phyloP scores from a whole-genome alignment of 2,329 filamentous ascomycete genomes.

The Phialocephala subalpina region DNA sequence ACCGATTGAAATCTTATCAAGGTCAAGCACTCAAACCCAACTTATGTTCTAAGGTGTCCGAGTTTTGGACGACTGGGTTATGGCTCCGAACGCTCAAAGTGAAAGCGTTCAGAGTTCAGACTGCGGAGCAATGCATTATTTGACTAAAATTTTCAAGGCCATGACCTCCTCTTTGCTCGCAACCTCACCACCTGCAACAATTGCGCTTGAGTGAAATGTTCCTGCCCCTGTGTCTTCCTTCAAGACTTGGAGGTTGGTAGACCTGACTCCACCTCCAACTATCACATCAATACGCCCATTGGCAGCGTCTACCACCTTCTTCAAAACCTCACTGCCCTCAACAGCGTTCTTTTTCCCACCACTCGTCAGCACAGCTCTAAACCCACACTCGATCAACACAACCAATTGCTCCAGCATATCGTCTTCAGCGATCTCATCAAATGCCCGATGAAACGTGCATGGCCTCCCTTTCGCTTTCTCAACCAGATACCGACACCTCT shows the following conservation, averaged over 20 bases:
- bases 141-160: slow-evolving; percentile 19
- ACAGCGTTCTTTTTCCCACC: slow-evolving; percentile 45
- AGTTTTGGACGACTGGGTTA: too few relatives aligned
- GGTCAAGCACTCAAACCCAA: too few relatives aligned
- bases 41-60: not conserved
- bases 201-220: slow-evolving; percentile 55
- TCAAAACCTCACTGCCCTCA: slow-evolving; percentile 29
- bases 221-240: slow-evolving; percentile 40
- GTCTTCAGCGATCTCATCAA: slow-evolving; percentile 50
- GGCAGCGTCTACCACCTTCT: slow-evolving; percentile 44
- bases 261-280: slow-evolving; percentile 58
- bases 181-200: slow-evolving; percentile 44
- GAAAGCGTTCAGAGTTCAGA: not conserved
- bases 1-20: too few relatives aligned
- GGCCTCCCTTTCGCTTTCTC: slow-evolving; percentile 48
- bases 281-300: slow-evolving; percentile 52
- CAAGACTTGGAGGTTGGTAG: slow-evolving; percentile 50
- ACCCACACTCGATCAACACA: slow-evolving; percentile 47
- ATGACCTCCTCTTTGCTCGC: slow-evolving; percentile 39
- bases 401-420: slow-evolving; percentile 26
- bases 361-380: slow-evolving; percentile 56
- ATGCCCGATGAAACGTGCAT: slow-evolving; percentile 63
- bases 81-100: not conserved
- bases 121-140: not conserved
- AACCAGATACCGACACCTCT: slow-evolving; percentile 52